These are phyloP conservation scores for Chloris gayana DNA, from an alignment of 176 grass and related monocot species.

Conservation along the genomic window DNA sequence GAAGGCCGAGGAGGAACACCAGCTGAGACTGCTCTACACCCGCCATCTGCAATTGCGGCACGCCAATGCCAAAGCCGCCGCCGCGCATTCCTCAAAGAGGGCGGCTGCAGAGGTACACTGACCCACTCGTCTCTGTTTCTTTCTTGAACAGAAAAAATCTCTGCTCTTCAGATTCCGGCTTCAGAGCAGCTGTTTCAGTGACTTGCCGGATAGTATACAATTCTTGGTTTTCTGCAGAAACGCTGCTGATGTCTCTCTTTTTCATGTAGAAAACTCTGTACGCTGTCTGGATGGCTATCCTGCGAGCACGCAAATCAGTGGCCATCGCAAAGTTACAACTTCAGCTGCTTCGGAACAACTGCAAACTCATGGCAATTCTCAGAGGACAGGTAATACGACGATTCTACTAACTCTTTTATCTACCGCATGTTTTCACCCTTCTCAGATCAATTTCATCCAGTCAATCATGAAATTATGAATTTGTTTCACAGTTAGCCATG, in stretches of 20 bases:
- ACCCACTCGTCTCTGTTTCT: neutral
- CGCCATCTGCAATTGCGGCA: conserved; percentile 60
- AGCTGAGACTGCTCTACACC: conserved; percentile 51
- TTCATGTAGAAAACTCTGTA: conserved; percentile 44
- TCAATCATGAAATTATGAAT: too few species aligned
- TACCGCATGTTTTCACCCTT: neutral
- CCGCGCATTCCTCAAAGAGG: conserved; percentile 33
- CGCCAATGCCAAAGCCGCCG: conserved; percentile 41
- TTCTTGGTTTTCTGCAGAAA: neutral
- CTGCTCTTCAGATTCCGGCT: too few species aligned
- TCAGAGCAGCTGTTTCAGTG: neutral
- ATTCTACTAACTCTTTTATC: neutral
- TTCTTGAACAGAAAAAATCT: conserved; percentile 26
- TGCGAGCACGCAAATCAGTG: conserved; percentile 50
- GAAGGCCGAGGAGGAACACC: conserved; percentile 59
- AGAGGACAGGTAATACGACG: conserved; percentile 57
- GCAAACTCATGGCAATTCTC: conserved; percentile 53
- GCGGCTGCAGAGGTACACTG: conserved; percentile 48
- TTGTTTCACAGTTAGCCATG: neutral
- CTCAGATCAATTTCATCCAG: too few species aligned
- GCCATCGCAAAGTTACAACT: conserved; percentile 55
- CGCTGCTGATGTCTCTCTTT: neutral
- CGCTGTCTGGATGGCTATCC: conserved; percentile 54
- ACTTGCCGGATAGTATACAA: neutral
- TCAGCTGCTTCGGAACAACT: conserved; percentile 39